Evolutionary conservation across 176 grass and related monocot species (phyloP).

Genomic region (Ananas comosus): DNA sequence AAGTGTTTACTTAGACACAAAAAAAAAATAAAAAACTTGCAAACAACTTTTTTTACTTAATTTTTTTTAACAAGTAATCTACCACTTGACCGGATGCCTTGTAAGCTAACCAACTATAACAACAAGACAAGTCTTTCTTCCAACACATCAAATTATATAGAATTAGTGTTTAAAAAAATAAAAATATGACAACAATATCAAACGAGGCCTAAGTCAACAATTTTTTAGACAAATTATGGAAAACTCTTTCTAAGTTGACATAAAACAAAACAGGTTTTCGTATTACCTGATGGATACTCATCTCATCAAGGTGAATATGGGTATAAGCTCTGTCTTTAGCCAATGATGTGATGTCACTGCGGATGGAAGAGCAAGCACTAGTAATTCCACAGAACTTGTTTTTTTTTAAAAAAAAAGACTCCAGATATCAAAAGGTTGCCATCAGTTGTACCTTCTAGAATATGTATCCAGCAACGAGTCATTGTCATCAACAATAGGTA

Average conservation of each 20-base stretch:
- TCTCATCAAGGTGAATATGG: slow-evolving; percentile 85
- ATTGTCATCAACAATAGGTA: slow-evolving; percentile 94
- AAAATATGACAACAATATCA: no score
- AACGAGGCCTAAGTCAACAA: no score
- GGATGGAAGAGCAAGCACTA: slow-evolving; percentile 23
- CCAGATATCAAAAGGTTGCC: not conserved
- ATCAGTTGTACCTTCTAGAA: slow-evolving; percentile 70
- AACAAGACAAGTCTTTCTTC: no score
- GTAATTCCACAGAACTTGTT: not conserved
- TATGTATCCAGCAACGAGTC: slow-evolving; percentile 86
- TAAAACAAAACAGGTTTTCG: not conserved
- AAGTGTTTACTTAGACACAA: no score
- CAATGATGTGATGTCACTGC: slow-evolving; percentile 96
- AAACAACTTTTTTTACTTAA: no score
- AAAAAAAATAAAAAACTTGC: no score
- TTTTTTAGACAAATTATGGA: not conserved
- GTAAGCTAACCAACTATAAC: no score
- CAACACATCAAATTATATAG: no score
- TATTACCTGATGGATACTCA: slow-evolving; percentile 82
- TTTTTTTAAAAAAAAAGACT: not conserved
- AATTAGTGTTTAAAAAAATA: no score
- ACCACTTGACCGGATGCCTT: no score
- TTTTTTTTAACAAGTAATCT: no score
- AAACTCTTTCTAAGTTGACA: not conserved
- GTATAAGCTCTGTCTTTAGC: slow-evolving; percentile 97